A percentile compares a stretch with the other conserved stretches of the same genome.
Conservation (phyloP, 768 basidiomycete genomes). For the Auricularia sp. region DNA sequence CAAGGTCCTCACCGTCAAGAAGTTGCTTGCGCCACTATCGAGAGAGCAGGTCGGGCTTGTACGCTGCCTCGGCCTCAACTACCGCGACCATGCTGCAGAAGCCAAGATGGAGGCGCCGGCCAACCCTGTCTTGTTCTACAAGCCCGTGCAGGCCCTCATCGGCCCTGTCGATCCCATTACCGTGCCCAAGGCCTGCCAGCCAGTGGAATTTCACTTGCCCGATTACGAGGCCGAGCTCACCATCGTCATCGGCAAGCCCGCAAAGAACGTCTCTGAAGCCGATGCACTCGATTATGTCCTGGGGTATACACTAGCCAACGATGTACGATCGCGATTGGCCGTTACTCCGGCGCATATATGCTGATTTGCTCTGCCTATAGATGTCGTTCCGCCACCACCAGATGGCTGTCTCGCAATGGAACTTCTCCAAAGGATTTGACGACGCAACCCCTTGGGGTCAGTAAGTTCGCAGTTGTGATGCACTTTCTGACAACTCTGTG, state of each 20-base stretch:
- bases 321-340: constrained; percentile 35
- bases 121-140: constrained; percentile 65
- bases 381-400: constrained; percentile 80
- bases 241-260: constrained; percentile 73
- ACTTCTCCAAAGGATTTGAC: constrained; percentile 81
- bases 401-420: constrained; percentile 74
- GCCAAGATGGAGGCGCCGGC: background rate
- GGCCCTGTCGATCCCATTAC: constrained; percentile 57
- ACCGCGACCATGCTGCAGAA: constrained; percentile 69
- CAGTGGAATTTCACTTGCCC: constrained; percentile 56
- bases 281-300: constrained; percentile 82
- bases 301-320: constrained; percentile 73
- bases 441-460: constrained; percentile 1
- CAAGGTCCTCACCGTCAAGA: constrained; percentile 57
- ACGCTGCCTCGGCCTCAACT: constrained; percentile 73
- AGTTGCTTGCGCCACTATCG: constrained; percentile 60
- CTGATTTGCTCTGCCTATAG: constrained; percentile 21
- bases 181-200: constrained; percentile 61
- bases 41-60: constrained; percentile 47
- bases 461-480: background rate
- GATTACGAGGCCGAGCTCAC: constrained; percentile 79
- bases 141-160: constrained; percentile 59
- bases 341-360: background rate
- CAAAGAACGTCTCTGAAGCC: constrained; percentile 68
- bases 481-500: no score